phyloP scores from a whole-genome alignment of 2,329 filamentous ascomycete genomes.

The Sphaerostilbella broomeana region DNA sequence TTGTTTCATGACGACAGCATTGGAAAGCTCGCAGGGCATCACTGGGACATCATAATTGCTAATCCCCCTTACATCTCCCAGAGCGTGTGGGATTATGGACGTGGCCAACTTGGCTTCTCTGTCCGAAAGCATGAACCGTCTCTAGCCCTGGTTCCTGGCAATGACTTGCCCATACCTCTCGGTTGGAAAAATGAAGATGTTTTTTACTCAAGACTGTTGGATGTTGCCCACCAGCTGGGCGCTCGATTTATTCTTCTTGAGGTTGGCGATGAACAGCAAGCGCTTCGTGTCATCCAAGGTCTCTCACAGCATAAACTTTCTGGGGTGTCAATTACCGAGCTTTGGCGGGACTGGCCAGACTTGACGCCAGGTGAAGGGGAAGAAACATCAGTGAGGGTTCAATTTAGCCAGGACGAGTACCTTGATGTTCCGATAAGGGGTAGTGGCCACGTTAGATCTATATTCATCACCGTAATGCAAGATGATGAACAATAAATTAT shows the following conservation, averaged over 20 bases:
- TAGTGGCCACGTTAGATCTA: constrained; percentile 41
- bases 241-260: constrained; percentile 60
- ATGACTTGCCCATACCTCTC: constrained; percentile 22
- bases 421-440: constrained; percentile 36
- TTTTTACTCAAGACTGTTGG: constrained; percentile 63
- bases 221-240: constrained; percentile 41
- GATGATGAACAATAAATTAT: no score
- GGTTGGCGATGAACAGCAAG: constrained; percentile 64
- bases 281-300: constrained; percentile 51
- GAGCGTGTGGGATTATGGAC: constrained; percentile 32
- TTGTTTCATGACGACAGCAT: constrained; percentile 41
- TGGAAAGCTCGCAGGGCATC: constrained; percentile 16
- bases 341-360: constrained; percentile 67
- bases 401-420: constrained; percentile 6
- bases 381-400: constrained; percentile 19
- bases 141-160: constrained; percentile 62
- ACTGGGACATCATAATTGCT: constrained; percentile 64
- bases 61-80: constrained; percentile 90
- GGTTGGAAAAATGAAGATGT: constrained; percentile 38
- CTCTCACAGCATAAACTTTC: constrained; percentile 28
- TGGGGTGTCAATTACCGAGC: constrained; percentile 42
- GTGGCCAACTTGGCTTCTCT: constrained; percentile 53
- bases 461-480: constrained; percentile 23
- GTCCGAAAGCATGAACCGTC: constrained; percentile 78
- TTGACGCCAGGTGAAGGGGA: constrained; percentile 25